Conservation (phyloP, 805 yeast species). For the Saccharomycopsis sp. region DNA sequence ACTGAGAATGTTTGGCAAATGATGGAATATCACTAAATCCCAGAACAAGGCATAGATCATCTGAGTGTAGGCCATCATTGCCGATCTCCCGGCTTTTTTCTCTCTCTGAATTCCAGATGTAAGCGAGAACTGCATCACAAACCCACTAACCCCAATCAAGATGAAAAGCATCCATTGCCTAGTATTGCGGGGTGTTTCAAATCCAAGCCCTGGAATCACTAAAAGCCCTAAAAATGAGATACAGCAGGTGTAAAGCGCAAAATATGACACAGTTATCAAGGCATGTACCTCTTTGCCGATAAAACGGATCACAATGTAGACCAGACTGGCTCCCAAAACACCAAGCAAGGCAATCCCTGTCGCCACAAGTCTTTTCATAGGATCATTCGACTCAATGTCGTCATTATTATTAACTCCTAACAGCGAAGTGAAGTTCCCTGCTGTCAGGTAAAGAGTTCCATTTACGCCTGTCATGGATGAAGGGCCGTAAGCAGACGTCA, state of each 20-base stretch:
- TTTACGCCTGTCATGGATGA: constrained; percentile 2
- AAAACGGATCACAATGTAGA: constrained; percentile 62
- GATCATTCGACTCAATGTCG: constrained; percentile 43
- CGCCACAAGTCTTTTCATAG: constrained; percentile 54
- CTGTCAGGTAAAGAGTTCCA: background rate
- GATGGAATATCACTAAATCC: constrained; percentile 68
- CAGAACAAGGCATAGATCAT: constrained; percentile 72
- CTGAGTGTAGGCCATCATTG: constrained; percentile 69
- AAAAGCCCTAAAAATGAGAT: constrained; percentile 48
- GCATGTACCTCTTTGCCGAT: constrained; percentile 81
- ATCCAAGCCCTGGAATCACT: constrained; percentile 49
- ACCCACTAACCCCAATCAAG: constrained; percentile 69
- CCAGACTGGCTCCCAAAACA: constrained; percentile 61
- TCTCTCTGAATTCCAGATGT: constrained; percentile 84
- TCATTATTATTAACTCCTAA: constrained; percentile 25
- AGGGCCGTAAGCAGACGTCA: constrained; percentile 23
- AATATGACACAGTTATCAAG: constrained; percentile 68
- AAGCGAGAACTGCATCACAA: constrained; percentile 68
- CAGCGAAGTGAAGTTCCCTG: constrained; percentile 9
- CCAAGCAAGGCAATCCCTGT: constrained; percentile 58
- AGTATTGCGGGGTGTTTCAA: constrained; percentile 52
- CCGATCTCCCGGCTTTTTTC: constrained; percentile 62
- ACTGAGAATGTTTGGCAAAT: constrained; percentile 64
- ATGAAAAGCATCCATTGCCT: constrained; percentile 62
- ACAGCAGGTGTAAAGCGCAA: constrained; percentile 54